Percentiles rank a stretch among this genome's conserved stretches.
phyloP scores from a whole-genome alignment of 495 filamentous ascomycete species.

The Rhizodiscina lignyota region DNA sequence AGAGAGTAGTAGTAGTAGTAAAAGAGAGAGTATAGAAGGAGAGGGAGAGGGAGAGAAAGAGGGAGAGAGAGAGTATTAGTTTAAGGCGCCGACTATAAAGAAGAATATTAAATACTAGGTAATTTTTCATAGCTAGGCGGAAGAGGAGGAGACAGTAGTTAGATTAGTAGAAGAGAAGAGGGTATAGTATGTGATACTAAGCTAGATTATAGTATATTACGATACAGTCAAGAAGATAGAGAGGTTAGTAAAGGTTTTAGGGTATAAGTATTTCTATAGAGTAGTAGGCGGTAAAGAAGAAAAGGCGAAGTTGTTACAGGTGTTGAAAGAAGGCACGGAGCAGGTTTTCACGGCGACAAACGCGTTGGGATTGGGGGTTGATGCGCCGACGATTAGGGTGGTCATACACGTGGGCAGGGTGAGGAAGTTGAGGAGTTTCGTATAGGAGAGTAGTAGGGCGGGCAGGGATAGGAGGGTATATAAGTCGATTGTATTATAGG shows the following conservation, averaged over 20 bases:
- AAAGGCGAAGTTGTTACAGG: constrained; percentile 4
- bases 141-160: constrained; percentile 4
- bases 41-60: no score
- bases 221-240: constrained; percentile 1
- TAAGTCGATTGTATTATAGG: constrained; percentile 9
- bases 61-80: not conserved
- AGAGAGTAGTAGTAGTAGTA: no score
- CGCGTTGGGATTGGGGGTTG: constrained; percentile 13
- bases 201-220: constrained; percentile 3
- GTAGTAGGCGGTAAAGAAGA: constrained; percentile 2
- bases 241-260: constrained; percentile 3
- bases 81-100: not conserved
- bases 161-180: constrained; percentile 2
- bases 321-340: constrained; percentile 2
- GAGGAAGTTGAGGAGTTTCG: constrained; percentile 9
- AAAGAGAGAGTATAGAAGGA: no score
- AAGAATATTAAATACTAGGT: constrained; percentile 4
- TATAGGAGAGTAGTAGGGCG: constrained; percentile 14
- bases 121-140: not conserved
- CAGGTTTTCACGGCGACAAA: constrained; percentile 10
- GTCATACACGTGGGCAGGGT: constrained; percentile 10
- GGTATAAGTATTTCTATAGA: constrained; percentile 1
- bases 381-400: constrained; percentile 11
- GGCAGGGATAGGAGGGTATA: constrained; percentile 8
- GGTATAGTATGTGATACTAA: no score